Evolutionary conservation across 192 early-diverging fungal genomes (phyloP).

Genomic region (Linnemannia zychae): DNA sequence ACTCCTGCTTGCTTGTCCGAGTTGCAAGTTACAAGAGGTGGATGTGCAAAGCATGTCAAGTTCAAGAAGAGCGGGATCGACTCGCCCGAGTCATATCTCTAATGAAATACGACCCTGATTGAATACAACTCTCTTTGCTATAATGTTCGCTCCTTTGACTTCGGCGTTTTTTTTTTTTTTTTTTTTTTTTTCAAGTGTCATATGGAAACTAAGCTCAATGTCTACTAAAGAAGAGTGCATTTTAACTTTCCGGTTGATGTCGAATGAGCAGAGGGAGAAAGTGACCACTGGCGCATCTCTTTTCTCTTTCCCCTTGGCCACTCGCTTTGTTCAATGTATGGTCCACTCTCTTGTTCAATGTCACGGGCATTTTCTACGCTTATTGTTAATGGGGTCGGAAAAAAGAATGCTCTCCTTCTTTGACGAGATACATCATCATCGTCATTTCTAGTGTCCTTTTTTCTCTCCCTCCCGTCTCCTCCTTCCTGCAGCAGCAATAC

Average conservation of each 20-base stretch:
- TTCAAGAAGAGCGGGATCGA: neutral
- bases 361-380: constrained; percentile 1
- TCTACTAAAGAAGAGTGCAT: neutral
- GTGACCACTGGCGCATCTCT: neutral
- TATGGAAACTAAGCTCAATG: neutral
- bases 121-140: neutral
- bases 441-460: too few relatives aligned
- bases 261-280: neutral
- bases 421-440: neutral
- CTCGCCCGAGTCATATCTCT: constrained; percentile 8
- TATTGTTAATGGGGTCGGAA: neutral
- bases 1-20: too few relatives aligned
- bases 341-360: neutral
- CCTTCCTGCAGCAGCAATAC: too few relatives aligned
- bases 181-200: neutral
- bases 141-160: neutral
- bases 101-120: neutral
- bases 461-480: too few relatives aligned
- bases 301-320: neutral
- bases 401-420: neutral
- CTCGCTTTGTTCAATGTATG: neutral
- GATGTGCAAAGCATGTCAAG: neutral
- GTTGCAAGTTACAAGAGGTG: too few relatives aligned
- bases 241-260: constrained; percentile 10
- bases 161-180: neutral